phyloP scores from a whole-genome alignment of 2,329 filamentous ascomycete species.

The Phialophora tarda region DNA sequence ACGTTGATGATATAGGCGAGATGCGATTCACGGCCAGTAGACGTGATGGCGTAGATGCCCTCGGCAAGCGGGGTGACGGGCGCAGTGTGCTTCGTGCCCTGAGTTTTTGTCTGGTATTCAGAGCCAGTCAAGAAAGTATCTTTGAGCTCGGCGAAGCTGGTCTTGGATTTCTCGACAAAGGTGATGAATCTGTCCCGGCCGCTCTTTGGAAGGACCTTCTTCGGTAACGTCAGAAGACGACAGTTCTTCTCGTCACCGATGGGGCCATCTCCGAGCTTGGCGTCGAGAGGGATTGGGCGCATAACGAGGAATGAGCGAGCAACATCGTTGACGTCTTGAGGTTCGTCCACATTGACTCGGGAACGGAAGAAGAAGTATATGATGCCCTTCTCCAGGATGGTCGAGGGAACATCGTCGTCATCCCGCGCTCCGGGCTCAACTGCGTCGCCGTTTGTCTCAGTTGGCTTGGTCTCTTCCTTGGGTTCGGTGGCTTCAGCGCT shows the following conservation, averaged over 20 bases:
- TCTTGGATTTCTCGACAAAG: slow-evolving; percentile 78
- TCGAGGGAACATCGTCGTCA: slow-evolving; percentile 59
- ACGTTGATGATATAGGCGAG: slow-evolving; percentile 80
- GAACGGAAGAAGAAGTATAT: slow-evolving; percentile 90
- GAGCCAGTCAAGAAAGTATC: slow-evolving; percentile 70
- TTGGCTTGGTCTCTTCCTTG: slow-evolving; percentile 24
- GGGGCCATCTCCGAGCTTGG: slow-evolving; percentile 67
- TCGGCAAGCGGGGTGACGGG: slow-evolving; percentile 78
- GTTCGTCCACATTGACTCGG: slow-evolving; percentile 74
- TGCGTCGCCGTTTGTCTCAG: slow-evolving; percentile 44
- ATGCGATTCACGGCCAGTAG: slow-evolving; percentile 73
- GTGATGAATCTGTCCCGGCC: slow-evolving; percentile 74
- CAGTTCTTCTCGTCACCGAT: slow-evolving; percentile 65
- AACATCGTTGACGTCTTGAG: slow-evolving; percentile 72
- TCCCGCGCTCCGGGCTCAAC: slow-evolving; percentile 59
- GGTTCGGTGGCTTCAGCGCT: slow-evolving; percentile 18
- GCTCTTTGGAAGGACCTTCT: slow-evolving; percentile 77
- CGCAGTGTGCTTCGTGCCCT: slow-evolving; percentile 69
- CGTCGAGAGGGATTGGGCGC: slow-evolving; percentile 71
- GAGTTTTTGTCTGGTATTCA: slow-evolving; percentile 78
- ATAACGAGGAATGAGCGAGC: slow-evolving; percentile 80
- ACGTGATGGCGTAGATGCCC: slow-evolving; percentile 81
- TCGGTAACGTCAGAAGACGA: slow-evolving; percentile 77
- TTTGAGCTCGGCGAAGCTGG: slow-evolving; percentile 71
- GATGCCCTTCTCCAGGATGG: slow-evolving; percentile 82